A percentile compares a stretch with the other conserved stretches of the same genome.
These are phyloP conservation scores for Nakaseomyces sp. DNA, from an alignment of 1,139 yeast genomes.

Conservation along the genomic window DNA sequence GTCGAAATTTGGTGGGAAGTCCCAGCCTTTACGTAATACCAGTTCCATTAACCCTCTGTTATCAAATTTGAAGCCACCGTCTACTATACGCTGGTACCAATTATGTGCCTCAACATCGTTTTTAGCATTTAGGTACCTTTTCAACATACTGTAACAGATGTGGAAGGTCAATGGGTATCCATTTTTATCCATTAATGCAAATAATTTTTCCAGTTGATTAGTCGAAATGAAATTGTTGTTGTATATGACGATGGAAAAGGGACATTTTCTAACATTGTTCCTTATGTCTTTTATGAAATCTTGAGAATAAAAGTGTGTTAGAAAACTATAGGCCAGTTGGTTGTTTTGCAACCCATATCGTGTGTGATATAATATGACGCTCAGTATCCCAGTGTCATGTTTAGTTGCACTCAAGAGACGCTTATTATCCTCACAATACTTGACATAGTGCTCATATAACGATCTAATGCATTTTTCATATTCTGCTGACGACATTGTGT, in stretches of 20 bases:
- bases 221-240: conserved; percentile 15
- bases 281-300: conserved; percentile 10
- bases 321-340: conserved; percentile 20
- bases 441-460: conserved; percentile 19
- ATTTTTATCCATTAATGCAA: conserved; percentile 20
- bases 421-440: conserved; percentile 7
- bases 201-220: conserved; percentile 15
- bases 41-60: conserved; percentile 17
- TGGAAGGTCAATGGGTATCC: conserved; percentile 21
- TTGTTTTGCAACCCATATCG: conserved; percentile 17
- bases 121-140: conserved; percentile 14
- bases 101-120: conserved; percentile 20
- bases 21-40: conserved; percentile 20
- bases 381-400: conserved; percentile 22
- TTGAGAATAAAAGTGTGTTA: conserved; percentile 20
- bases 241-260: conserved; percentile 25
- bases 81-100: conserved; percentile 24
- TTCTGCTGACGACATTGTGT: conserved; percentile 11
- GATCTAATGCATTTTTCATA: conserved; percentile 15
- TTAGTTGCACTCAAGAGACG: conserved; percentile 9
- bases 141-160: conserved; percentile 23
- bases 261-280: conserved; percentile 14
- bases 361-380: conserved; percentile 15
- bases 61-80: conserved; percentile 18
- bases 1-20: conserved; percentile 19